Conservation (phyloP, 805 yeast genomes). For the Cyberlindnera sargentensis region DNA sequence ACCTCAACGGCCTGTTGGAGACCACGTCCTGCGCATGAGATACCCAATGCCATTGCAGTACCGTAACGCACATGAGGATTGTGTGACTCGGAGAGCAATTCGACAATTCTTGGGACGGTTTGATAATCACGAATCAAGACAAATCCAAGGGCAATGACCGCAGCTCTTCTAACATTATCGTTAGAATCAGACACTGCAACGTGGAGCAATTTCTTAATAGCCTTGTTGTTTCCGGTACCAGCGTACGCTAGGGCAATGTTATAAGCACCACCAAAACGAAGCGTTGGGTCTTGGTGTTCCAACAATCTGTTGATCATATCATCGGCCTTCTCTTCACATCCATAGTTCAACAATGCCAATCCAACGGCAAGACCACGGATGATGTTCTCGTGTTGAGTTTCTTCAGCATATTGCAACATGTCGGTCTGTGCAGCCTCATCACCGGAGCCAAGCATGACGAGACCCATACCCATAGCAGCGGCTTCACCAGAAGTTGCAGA, state of each 20-base stretch:
- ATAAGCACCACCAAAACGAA: constrained; percentile 95
- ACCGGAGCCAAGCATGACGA: constrained; percentile 91
- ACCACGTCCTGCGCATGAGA: constrained; percentile 94
- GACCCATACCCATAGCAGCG: constrained; percentile 93
- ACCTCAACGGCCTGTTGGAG: constrained; percentile 84
- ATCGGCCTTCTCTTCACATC: constrained; percentile 78
- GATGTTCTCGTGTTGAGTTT: constrained; percentile 93
- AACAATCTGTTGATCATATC: constrained; percentile 56
- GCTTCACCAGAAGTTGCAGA: constrained; percentile 95
- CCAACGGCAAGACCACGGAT: constrained; percentile 91
- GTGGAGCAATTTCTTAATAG: constrained; percentile 81
- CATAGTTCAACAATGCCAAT: constrained; percentile 78
- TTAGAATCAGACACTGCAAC: constrained; percentile 94
- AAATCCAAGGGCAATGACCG: constrained; percentile 88
- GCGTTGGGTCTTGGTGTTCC: constrained; percentile 68
- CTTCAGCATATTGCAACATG: constrained; percentile 87
- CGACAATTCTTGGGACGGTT: constrained; percentile 93
- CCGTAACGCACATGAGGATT: constrained; percentile 98
- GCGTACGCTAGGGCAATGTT: constrained; percentile 94
- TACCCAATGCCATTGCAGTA: constrained; percentile 94
- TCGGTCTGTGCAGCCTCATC: constrained; percentile 60
- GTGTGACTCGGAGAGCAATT: constrained; percentile 85
- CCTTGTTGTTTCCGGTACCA: constrained; percentile 88
- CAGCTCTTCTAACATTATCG: constrained; percentile 94
- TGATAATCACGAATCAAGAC: constrained; percentile 84